Base-by-base conservation (phyloP, 352 stramenopile genomes). In the Phytophthora sp. region DNA sequence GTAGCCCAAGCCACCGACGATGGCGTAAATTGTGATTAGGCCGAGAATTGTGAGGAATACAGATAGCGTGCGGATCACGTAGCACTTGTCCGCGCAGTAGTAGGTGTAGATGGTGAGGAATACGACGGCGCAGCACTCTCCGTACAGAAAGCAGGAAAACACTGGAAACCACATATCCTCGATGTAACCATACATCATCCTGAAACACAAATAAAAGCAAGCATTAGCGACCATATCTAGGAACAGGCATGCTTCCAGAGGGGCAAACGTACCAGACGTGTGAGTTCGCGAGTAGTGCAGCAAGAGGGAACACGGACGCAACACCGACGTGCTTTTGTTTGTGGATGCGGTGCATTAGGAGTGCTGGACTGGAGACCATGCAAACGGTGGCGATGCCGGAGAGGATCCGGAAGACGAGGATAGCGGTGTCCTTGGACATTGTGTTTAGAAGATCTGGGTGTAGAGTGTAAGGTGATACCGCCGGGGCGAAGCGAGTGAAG, bases 61-160 rank as follows among this genome's bases (percentile, higher is more conserved):
- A 5, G 51, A 30, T 53, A 78, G 66, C 15, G 72, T 53, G 8
- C 58, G 61, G 32, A 53, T 41, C 15, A 74, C 69, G 38, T 76
- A 76, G 27, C 20, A 23, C 34, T 55, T 74, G 68, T 76, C 77
- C 23, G 58, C 54, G 27, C 76, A 87, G 64, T 82, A 88, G 23
- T 62, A 71, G n/a, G 74, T 83, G 59, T 86, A 88, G 10, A 84
- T 56, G 1, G 54, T 46, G 15, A 87, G 53, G 67, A 84, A 89
- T 11, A 80, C 52, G 17, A 66, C 38, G 11, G 60, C 65, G 5
- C 51, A 69, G 30, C 70, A 46, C 27, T 76, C 70, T 13, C 70
- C 74, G n/a, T 72, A 75, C 20, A 77, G n/a, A 34, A 77, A 78
- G 20, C 66, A 78, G 5, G 56, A 59, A 52, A 84, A 78, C 5